Conservation (phyloP, 2,329 filamentous ascomycete species). For the Diplodia sapinea region DNA sequence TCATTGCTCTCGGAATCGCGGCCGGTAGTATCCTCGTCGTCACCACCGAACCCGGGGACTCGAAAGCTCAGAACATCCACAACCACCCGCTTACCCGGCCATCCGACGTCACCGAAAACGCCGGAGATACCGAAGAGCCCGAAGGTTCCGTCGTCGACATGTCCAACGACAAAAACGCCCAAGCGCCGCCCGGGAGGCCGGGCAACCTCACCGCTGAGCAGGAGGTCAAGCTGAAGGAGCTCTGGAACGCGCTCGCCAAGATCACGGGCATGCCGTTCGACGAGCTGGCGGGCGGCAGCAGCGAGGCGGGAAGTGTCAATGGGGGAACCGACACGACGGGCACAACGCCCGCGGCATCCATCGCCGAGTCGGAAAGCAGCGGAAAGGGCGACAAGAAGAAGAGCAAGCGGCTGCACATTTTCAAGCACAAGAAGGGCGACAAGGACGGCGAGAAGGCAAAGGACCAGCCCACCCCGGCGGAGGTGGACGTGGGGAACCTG, state of each 20-base stretch:
- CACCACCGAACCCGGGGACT: conserved; percentile 23
- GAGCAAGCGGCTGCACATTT: conserved; percentile 72
- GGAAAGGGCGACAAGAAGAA: conserved; percentile 60
- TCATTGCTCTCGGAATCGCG: conserved; percentile 42
- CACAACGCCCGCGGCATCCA: conserved; percentile 25
- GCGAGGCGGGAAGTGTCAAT: conserved; percentile 32
- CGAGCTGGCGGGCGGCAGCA: conserved; percentile 72
- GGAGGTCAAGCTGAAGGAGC: conserved; percentile 83
- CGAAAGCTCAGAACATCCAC: conserved; percentile 5
- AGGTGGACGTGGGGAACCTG: conserved; percentile 47
- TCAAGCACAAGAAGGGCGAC: conserved; percentile 57
- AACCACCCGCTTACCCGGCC: conserved; percentile 32
- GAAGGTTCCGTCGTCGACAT: not conserved
- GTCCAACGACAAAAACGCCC: conserved; percentile 46
- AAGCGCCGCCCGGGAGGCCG: conserved; percentile 70
- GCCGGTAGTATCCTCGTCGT: conserved; percentile 43
- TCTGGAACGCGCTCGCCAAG: conserved; percentile 71
- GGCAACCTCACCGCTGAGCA: conserved; percentile 90
- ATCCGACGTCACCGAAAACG: no score
- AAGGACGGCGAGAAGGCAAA: conserved; percentile 51
- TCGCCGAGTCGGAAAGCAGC: conserved; percentile 35
- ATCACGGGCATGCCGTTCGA: conserved; percentile 65
- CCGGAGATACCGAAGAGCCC: conserved; percentile 16
- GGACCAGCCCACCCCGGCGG: conserved; percentile 40
- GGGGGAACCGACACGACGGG: conserved; percentile 7